Percentiles rank a stretch among this genome's conserved stretches.
These are phyloP conservation scores for Dendrobium huoshanense DNA, from an alignment of 106 monocot species.

Conservation along the genomic window DNA sequence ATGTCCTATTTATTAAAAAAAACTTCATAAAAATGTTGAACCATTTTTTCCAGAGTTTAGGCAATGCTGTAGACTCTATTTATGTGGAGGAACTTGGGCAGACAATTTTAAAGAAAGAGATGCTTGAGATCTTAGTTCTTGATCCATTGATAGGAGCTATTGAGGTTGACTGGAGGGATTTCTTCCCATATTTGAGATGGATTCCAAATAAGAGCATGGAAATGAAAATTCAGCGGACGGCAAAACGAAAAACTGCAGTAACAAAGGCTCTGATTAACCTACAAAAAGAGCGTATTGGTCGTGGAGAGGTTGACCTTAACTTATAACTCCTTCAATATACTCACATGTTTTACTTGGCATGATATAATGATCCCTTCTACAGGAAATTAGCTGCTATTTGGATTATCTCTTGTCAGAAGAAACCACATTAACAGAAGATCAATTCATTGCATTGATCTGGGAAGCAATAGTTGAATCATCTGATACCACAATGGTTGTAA, in stretches of 20 bases:
- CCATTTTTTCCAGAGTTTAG: conserved; percentile 44
- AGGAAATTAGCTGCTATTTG: conserved; percentile 61
- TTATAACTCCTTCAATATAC: neutral
- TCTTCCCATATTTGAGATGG: conserved; percentile 87
- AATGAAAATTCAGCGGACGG: conserved; percentile 46
- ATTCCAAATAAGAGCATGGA: conserved; percentile 69
- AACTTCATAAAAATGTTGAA: too few relatives aligned
- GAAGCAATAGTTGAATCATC: conserved; percentile 84
- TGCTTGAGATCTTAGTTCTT: conserved; percentile 54
- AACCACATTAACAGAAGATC: conserved; percentile 63
- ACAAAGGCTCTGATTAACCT: conserved; percentile 65
- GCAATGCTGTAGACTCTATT: conserved; percentile 54
- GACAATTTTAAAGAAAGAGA: conserved; percentile 58
- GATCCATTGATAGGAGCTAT: conserved; percentile 91
- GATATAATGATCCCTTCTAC: neutral
- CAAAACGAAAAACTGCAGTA: conserved; percentile 37
- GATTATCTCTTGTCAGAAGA: conserved; percentile 60
- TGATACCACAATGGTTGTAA: conserved; percentile 74
- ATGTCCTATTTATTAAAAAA: too few relatives aligned
- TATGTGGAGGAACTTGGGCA: conserved; percentile 74
- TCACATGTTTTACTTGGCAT: neutral
- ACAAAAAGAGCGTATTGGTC: conserved; percentile 46
- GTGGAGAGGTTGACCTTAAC: conserved; percentile 48
- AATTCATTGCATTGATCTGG: conserved; percentile 73
- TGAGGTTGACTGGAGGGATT: conserved; percentile 96